phyloP scores from a whole-genome alignment of 352 stramenopile genomes.

The Pythium biforme region DNA sequence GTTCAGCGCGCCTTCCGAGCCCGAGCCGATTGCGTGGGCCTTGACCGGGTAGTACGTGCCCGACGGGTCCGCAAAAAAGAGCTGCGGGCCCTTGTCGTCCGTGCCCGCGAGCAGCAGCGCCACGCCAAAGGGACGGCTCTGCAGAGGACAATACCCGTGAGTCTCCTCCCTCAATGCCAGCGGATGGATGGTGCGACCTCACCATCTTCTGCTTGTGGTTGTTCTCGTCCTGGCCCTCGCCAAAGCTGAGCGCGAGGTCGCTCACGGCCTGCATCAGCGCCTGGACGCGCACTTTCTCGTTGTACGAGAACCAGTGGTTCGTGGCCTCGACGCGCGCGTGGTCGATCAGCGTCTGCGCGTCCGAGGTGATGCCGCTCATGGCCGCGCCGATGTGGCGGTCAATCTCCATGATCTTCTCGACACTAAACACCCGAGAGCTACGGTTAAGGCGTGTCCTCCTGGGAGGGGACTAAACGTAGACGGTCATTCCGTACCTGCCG shows the following conservation, averaged over 20 bases:
- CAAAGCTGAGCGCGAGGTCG: slow-evolving; percentile 97
- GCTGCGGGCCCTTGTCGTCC: slow-evolving; percentile 92
- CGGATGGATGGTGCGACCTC: neutral
- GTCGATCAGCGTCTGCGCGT: slow-evolving; percentile 98
- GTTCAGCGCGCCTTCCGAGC: slow-evolving; percentile 96
- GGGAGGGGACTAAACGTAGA: neutral
- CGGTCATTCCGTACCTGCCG: slow-evolving; percentile 48
- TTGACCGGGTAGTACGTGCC: slow-evolving; percentile 99
- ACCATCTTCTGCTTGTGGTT: slow-evolving; percentile 97
- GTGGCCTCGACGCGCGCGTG: slow-evolving; percentile 98
- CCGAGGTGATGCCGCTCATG: slow-evolving; percentile 98
- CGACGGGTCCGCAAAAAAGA: slow-evolving; percentile 97
- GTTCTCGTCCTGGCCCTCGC: slow-evolving; percentile 90
- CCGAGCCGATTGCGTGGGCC: slow-evolving; percentile 98
- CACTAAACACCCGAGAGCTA: slow-evolving; percentile 51
- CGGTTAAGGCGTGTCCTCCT: neutral
- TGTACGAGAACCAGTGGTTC: slow-evolving; percentile 98
- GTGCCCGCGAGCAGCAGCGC: slow-evolving; percentile 97
- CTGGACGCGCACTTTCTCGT: slow-evolving; percentile 98
- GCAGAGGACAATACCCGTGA: slow-evolving; percentile 17
- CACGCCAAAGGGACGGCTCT: slow-evolving; percentile 97
- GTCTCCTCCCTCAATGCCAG: too few species aligned
- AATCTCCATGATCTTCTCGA: slow-evolving; percentile 99
- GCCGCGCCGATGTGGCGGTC: slow-evolving; percentile 97
- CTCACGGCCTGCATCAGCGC: slow-evolving; percentile 98